A percentile compares a stretch with the other conserved stretches of the same genome.
phyloP scores from a whole-genome alignment of 257 asterid species.

The Euphrasia confusa region DNA sequence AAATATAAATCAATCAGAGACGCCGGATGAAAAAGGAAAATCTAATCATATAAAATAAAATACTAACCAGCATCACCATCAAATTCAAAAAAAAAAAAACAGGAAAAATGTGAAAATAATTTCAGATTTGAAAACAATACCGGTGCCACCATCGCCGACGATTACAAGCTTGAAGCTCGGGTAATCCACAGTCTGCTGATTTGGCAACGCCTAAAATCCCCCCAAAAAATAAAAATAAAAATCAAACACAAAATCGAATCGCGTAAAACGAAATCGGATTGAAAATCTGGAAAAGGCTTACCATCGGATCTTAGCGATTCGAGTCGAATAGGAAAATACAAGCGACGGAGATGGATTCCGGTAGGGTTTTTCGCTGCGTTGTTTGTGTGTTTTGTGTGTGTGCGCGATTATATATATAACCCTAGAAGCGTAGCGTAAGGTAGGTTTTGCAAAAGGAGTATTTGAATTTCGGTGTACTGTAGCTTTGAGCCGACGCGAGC shows the following conservation, averaged over 20 bases:
- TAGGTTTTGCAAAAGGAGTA: slow-evolving; percentile 33
- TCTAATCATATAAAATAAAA: too few species aligned
- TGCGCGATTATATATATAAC: slow-evolving; percentile 9
- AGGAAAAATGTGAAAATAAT: not conserved
- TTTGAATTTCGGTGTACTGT: slow-evolving; percentile 26
- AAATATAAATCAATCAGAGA: not conserved
- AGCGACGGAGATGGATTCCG: not conserved
- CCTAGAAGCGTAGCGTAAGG: slow-evolving; percentile 26
- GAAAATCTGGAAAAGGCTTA: slow-evolving; percentile 5
- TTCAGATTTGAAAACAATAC: slow-evolving; percentile 26
- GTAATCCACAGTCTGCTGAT: slow-evolving; percentile 74
- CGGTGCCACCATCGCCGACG: slow-evolving; percentile 92
- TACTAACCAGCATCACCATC: not conserved
- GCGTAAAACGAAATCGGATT: not conserved
- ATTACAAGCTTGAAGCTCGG: slow-evolving; percentile 88
- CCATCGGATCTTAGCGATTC: slow-evolving; percentile 26
- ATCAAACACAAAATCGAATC: slow-evolving; percentile 1
- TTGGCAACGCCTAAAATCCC: slow-evolving; percentile 54
- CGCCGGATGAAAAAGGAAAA: too few species aligned
- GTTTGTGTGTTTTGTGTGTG: not conserved
- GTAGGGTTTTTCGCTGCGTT: not conserved
- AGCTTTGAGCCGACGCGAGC: slow-evolving; percentile 61
- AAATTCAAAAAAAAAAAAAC: not conserved
- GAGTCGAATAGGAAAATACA: not conserved
- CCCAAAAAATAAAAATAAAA: not conserved